These are phyloP conservation scores for Elongisporangium prolatum DNA, from an alignment of 352 stramenopile genomes.

Conservation along the genomic window DNA sequence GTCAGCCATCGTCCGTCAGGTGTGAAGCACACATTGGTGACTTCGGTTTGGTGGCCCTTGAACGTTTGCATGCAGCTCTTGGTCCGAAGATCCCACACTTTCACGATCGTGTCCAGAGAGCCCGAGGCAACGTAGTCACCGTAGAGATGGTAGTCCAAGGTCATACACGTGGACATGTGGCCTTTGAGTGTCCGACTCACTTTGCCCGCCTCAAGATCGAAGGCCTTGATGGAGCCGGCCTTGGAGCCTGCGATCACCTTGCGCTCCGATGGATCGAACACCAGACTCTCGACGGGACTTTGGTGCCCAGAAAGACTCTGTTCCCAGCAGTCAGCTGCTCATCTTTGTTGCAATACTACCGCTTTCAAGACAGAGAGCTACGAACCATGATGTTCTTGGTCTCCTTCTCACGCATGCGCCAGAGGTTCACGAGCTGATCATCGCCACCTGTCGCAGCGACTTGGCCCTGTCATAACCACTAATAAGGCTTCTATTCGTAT, in stretches of 20 bases:
- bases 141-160: slow-evolving; percentile 82
- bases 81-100: slow-evolving; percentile 82
- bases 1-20: slow-evolving; percentile 82
- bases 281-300: slow-evolving; percentile 71
- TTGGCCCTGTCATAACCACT: slow-evolving; percentile 47
- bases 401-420: slow-evolving; percentile 81
- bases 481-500: background rate
- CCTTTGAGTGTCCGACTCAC: slow-evolving; percentile 76
- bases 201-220: slow-evolving; percentile 77
- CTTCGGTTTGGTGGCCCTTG: slow-evolving; percentile 71
- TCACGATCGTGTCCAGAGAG: slow-evolving; percentile 79
- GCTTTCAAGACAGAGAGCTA: background rate
- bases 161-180: slow-evolving; percentile 79
- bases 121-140: slow-evolving; percentile 83
- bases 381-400: slow-evolving; percentile 86
- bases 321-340: background rate
- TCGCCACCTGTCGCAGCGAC: slow-evolving; percentile 71
- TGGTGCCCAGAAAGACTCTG: slow-evolving; percentile 75
- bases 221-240: slow-evolving; percentile 80
- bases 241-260: slow-evolving; percentile 77
- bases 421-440: slow-evolving; percentile 81
- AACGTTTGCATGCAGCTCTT: slow-evolving; percentile 88
- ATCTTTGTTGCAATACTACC: background rate
- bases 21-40: slow-evolving; percentile 77
- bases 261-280: slow-evolving; percentile 75